Conservation (phyloP, 169 alveolate genomes). For the Blepharisma undulans region DNA sequence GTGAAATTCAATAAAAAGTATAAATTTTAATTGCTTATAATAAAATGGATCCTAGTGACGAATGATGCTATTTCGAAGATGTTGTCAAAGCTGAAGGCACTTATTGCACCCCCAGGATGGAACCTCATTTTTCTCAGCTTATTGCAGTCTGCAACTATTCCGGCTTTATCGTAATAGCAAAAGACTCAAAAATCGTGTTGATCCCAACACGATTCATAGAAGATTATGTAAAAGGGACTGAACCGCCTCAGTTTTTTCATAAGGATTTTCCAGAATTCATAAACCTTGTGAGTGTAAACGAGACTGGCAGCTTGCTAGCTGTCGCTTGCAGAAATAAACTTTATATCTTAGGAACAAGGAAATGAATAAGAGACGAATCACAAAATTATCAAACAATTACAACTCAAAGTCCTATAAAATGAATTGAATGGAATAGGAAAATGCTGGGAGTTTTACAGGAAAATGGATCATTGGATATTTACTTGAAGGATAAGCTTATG, state of each 20-base stretch:
- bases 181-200: not conserved
- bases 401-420: not conserved
- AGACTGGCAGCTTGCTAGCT: not conserved
- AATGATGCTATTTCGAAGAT: not conserved
- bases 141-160: not conserved
- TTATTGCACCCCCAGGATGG: not conserved
- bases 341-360: not conserved
- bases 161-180: not conserved
- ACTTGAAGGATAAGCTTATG: not conserved
- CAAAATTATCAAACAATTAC: not conserved
- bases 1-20: not conserved
- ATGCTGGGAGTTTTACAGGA: not conserved
- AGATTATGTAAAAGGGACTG: not conserved
- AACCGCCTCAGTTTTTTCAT: not conserved
- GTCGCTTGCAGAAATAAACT: not conserved
- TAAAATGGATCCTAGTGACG: conserved; percentile 6
- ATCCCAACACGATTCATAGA: not conserved
- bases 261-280: not conserved
- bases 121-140: not conserved
- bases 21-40: not conserved
- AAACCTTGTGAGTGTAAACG: not conserved
- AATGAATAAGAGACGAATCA: not conserved
- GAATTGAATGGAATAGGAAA: not conserved
- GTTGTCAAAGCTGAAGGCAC: not conserved
- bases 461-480: not conserved